Base-by-base conservation (phyloP, 2,329 filamentous ascomycete species). In the Scedosporium dehoogii region DNA sequence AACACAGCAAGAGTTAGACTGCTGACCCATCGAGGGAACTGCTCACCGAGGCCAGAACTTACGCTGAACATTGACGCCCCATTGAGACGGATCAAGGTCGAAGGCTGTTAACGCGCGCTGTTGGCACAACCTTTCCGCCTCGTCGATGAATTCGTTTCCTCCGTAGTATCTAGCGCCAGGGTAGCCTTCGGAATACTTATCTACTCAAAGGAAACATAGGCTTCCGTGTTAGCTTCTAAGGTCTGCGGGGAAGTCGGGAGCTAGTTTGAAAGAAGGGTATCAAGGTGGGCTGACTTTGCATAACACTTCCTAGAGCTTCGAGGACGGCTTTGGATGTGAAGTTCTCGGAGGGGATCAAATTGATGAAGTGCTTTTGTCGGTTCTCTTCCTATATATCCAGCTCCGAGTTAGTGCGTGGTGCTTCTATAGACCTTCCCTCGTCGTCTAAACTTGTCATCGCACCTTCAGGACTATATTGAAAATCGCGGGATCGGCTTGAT, bases 101-200 rank as follows among this genome's bases (percentile, higher is more conserved):
- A 96, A 97, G 0, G 93, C 86, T 76, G 96, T 86, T 12, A 97
- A 80, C 18, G 94, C 94, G 70, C 93, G 87, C 73, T 91, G 83
- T 78, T 97, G 94, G 76, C 93, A 97, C 58, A 96, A 80, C 57
- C 88, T 81, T 79, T 97, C 93, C 5, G 93, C 85, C 71, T 91
- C 85, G 71, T 97, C 93, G 71, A 97, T 97, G 75, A 92, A 92
- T 76, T 97, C 90, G 75, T 97, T 97, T 67, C 93, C 93, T 61
- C 93, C 93, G 73, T 97, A 97, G 79, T 97, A 97, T 72, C 93
- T 84, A 65, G 93, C 93, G 63, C 94, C 94, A 38, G 93, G 94
- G 71, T 99, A 99, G 60, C 94, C 94, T 76, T 99, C 94, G 0
- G 94, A 97, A 79, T 99, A 99, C 76, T 99, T 97, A 78, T 97